A percentile compares a stretch with the other conserved stretches of the same genome.
Evolutionary conservation across 139 green algal genomes (phyloP).

Genomic region (Chlamydomonas schloesseri): DNA sequence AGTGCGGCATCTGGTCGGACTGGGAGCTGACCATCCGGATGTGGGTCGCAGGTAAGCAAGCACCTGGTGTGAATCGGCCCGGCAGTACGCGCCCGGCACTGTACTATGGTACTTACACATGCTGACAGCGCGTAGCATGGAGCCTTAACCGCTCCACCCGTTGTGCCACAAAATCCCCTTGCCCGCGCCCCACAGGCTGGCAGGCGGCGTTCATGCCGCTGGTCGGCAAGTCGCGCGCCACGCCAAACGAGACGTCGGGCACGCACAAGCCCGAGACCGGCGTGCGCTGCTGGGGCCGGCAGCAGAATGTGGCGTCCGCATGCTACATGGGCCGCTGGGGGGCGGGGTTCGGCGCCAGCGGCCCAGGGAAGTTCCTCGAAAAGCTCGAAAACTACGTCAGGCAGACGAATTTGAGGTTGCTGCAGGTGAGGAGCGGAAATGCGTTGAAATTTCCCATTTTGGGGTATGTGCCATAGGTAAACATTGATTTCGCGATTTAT

Average conservation of each 20-base stretch:
- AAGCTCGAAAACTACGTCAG: constrained; percentile 27
- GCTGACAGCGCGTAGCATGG: too few relatives aligned
- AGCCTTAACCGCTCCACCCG: too few relatives aligned
- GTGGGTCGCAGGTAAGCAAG: constrained; percentile 17
- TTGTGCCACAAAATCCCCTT: too few relatives aligned
- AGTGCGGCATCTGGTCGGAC: constrained; percentile 40
- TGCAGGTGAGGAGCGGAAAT: too few relatives aligned
- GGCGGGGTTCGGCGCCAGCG: not conserved
- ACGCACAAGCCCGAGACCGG: constrained; percentile 50
- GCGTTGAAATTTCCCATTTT: too few relatives aligned
- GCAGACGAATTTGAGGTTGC: not conserved
- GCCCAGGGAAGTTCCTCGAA: constrained; percentile 12
- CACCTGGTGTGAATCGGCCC: too few relatives aligned
- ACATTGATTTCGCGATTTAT: too few relatives aligned
- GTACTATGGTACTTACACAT: too few relatives aligned
- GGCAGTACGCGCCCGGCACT: too few relatives aligned
- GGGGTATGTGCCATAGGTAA: too few relatives aligned
- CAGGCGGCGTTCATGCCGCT: constrained; percentile 24
- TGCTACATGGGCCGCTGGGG: constrained; percentile 32
- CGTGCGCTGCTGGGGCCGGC: constrained; percentile 46
- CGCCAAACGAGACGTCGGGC: not conserved
- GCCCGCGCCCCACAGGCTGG: too few relatives aligned
- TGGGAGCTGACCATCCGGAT: constrained; percentile 32
- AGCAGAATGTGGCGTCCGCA: constrained; percentile 24
- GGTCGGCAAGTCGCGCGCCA: not conserved